Percentiles rank a stretch among this genome's conserved stretches.
phyloP scores from a whole-genome alignment of 1,284 basidiomycete species.

The Chalciporus sp. region DNA sequence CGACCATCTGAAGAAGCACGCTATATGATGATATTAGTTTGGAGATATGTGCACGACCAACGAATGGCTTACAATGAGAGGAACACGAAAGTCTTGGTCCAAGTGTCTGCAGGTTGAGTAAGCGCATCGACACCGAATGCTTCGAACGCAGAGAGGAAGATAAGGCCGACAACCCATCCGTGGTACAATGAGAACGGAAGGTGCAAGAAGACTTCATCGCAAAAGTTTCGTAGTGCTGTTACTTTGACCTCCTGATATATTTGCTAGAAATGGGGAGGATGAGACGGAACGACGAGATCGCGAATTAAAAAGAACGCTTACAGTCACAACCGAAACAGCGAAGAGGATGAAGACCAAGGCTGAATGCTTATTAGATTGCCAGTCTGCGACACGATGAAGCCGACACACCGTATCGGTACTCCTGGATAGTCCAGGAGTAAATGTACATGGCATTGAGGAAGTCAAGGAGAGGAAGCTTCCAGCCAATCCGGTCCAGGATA shows the following conservation, averaged over 20 bases:
- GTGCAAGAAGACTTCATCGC: constrained; percentile 81
- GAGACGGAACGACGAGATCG: neutral
- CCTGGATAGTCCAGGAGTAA: constrained; percentile 71
- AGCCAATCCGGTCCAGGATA: constrained; percentile 84
- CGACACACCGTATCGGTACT: constrained; percentile 68
- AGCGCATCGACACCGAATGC: constrained; percentile 85
- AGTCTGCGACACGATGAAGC: neutral
- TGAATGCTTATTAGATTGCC: constrained; percentile 22
- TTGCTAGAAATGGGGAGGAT: constrained; percentile 47
- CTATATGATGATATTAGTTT: constrained; percentile 35
- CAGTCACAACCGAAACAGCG: constrained; percentile 77
- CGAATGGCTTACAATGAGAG: constrained; percentile 59
- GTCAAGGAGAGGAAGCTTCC: constrained; percentile 86
- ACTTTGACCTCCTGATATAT: constrained; percentile 93
- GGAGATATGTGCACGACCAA: neutral
- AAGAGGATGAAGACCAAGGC: constrained; percentile 87
- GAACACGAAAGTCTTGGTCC: constrained; percentile 93
- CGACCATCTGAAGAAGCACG: constrained; percentile 88
- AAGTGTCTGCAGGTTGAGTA: constrained; percentile 71
- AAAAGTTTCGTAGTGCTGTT: constrained; percentile 60
- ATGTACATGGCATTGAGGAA: constrained; percentile 87
- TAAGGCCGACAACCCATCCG: constrained; percentile 90
- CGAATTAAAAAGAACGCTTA: constrained; percentile 31
- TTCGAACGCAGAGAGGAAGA: constrained; percentile 87
- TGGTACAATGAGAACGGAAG: constrained; percentile 93